Conservation (phyloP, 106 monocot genomes). For the Acorus calamus region DNA sequence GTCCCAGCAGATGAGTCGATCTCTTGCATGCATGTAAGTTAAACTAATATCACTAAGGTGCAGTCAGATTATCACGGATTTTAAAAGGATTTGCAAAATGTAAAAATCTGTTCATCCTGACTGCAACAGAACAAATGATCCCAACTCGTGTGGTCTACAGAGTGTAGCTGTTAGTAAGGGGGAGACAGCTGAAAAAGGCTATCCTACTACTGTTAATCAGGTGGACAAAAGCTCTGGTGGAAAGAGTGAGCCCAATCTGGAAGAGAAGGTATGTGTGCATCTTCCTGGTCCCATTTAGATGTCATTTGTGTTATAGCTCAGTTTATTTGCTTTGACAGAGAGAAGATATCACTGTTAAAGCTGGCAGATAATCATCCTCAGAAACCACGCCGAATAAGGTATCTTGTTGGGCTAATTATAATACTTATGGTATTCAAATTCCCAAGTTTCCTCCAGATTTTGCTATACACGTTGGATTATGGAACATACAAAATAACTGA, state of each 20-base stretch:
- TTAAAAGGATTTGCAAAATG: too few species aligned
- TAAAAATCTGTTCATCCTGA: neutral
- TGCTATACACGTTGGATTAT: too few species aligned
- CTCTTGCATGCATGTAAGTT: slow-evolving; percentile 17
- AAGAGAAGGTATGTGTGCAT: slow-evolving; percentile 44
- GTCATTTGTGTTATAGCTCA: slow-evolving; percentile 1
- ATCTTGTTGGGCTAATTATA: slow-evolving; percentile 7
- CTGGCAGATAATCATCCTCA: slow-evolving; percentile 7
- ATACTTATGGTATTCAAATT: neutral
- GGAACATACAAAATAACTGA: too few species aligned
- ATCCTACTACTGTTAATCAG: slow-evolving; percentile 10
- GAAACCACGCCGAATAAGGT: slow-evolving; percentile 9
- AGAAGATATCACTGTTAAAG: slow-evolving; percentile 13
- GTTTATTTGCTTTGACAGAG: slow-evolving; percentile 24
- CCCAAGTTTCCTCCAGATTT: too few species aligned
- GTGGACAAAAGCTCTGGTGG: slow-evolving; percentile 22
- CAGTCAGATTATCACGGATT: too few species aligned
- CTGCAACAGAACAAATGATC: neutral
- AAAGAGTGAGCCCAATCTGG: slow-evolving; percentile 11
- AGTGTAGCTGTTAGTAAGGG: slow-evolving; percentile 29
- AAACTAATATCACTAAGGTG: slow-evolving; percentile 5
- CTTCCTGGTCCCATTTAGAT: slow-evolving; percentile 1
- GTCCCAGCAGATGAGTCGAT: slow-evolving; percentile 18
- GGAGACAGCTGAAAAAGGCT: slow-evolving; percentile 23
- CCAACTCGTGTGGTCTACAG: slow-evolving; percentile 15